Evolutionary conservation across 306 rosid genomes (phyloP), one percentile per base, ranked within the genome.

Genomic region (Cyclanthera cordifolia): DNA sequence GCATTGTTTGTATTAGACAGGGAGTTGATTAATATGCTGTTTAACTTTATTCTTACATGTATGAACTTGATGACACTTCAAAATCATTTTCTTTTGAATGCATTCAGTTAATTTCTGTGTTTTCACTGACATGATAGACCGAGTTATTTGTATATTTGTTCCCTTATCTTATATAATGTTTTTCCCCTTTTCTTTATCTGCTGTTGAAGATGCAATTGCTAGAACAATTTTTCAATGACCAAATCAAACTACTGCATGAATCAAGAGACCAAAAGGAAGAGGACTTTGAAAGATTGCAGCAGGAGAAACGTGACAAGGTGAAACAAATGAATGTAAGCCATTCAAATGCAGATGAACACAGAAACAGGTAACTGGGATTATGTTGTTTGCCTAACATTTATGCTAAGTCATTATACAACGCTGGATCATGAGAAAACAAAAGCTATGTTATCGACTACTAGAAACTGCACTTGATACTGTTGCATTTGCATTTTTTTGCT

Each of bases 291-390:
- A 84, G 82, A 77, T 53, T 83, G 78, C 97, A 90, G 79, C 89
- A 86, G 78, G 88, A 84, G 41, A 84, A 90, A 30, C 90, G 95
- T 5, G 85, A 86, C 73, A 90, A 88, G 81, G 85, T 81, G 72
- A 81, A 81, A 80, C 81, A 80, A 52, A 81, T 83, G 5, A 82
- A 78, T 61, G 73, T 41, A 20, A 49, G 66, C 65, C 77, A 79
- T 47, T 73, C 78, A 19, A 76, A 77, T 79, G 58, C 86, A 0
- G 87, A 82, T 57, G 87, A 83, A 30, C 69, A 66, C 11, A 69
- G 80, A 45, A 73, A 54, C 80, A 81, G 81, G 96, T 90, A 79
- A 32, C 28, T 43, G 14, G 23, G 70, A 65, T 61, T 61, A 39
- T 52, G 27, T 59, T 59, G 68, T 37, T n/a, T 37, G 68, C 28